Base-by-base conservation (phyloP, 768 basidiomycete species). In the Cubamyces lactineus region DNA sequence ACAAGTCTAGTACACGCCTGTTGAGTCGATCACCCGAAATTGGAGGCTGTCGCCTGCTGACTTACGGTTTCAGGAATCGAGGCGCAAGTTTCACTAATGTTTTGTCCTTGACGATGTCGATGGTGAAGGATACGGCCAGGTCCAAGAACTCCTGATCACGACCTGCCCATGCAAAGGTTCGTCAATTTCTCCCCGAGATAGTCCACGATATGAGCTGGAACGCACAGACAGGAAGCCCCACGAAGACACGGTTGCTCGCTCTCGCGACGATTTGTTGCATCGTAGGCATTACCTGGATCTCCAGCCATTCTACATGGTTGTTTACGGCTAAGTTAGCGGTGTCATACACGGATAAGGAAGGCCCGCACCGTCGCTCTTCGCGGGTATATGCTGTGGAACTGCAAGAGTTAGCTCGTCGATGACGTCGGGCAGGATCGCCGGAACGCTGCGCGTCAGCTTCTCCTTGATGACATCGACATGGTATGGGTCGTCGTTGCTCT, bases 191-290 rank as follows among this genome's bases (percentile, higher is more conserved):
- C 19, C n/a, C 1, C 16, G 17, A 11, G 1, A 3, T 16, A 26
- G 3, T n/a, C 23, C 13, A 16, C 24, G 21, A 19, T 9, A 5
- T 23, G 5, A 19, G 15, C 19, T 15, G 16, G 12, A 30, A 64
- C 74, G 48, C 53, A 79, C 77, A 78, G 0, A 72, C 42, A 19
- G 74, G 73, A 9, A 69, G 40, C 5, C 76, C 76, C 1, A 78
- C 71, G 51, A 77, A 77, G 40, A 74, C 57, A 2, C 77, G 73
- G 53, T 72, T 77, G 17, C 69, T 67, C 5, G 68, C 65, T 4
- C 72, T 67, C 3, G 69, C 69, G 5, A 75, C 60, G 26, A 76
- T 71, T 17, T 69, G 60, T 59, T 65, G 70, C 28, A 71, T 61
- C 0, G 69, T 62, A n/a, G 63, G 39, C 23, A 69, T 39, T 8